These are phyloP conservation scores for Phlegmacium glaucopus DNA, from an alignment of 768 basidiomycete species.

Conservation along the genomic window DNA sequence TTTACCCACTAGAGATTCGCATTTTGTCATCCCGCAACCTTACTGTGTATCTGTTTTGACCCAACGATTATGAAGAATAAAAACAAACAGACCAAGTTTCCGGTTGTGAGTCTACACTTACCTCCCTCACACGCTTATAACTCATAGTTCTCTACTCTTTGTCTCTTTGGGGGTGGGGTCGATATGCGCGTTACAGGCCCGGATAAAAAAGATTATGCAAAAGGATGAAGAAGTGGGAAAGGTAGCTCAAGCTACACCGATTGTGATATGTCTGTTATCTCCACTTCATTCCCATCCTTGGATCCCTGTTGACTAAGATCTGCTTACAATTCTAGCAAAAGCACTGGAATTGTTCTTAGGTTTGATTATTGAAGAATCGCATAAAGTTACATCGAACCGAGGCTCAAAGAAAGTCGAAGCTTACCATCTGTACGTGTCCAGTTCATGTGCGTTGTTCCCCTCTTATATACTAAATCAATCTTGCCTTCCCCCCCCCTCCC, in stretches of 20 bases:
- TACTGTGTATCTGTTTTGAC: background rate
- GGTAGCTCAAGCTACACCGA: slow-evolving; percentile 92
- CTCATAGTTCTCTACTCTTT: slow-evolving; percentile 1
- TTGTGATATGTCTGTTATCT: slow-evolving; percentile 81
- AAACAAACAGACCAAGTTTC: slow-evolving; percentile 89
- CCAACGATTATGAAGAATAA: slow-evolving; percentile 70
- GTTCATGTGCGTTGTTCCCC: background rate
- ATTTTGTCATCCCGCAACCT: background rate
- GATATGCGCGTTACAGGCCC: slow-evolving; percentile 52
- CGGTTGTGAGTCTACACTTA: slow-evolving; percentile 58
- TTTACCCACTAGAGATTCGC: background rate
- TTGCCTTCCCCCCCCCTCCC: background rate
- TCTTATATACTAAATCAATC: background rate
- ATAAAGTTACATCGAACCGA: slow-evolving; percentile 72
- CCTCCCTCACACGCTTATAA: background rate
- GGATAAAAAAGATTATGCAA: slow-evolving; percentile 99
- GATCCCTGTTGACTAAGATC: background rate
- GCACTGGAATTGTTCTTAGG: slow-evolving; percentile 90
- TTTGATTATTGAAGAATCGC: slow-evolving; percentile 77
- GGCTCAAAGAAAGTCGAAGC: slow-evolving; percentile 88
- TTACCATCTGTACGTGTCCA: slow-evolving; percentile 82
- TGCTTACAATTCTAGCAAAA: slow-evolving; percentile 61
- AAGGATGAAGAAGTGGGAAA: slow-evolving; percentile 99
- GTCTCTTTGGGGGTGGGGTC: background rate
- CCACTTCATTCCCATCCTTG: background rate